Percentiles rank a stretch among this genome's conserved stretches.
Conservation (phyloP, 176 grass and related monocot genomes). For the Leersia perrieri region DNA sequence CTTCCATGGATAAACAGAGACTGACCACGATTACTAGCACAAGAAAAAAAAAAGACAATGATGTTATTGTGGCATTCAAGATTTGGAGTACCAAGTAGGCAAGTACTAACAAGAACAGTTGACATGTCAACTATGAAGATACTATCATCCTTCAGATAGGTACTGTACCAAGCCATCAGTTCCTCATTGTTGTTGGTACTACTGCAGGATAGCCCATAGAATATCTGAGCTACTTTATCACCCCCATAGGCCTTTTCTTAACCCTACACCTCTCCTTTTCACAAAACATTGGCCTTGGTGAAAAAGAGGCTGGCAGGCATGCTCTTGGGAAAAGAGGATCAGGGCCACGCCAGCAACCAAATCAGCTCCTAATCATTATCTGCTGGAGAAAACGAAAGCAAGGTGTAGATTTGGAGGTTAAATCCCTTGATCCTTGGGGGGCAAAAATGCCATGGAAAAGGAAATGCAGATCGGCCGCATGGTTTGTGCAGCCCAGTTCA, state of each 20-base stretch:
- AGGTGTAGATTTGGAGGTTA: conserved; percentile 39
- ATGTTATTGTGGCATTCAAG: background rate
- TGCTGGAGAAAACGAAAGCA: conserved; percentile 15
- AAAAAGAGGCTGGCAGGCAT: conserved; percentile 32
- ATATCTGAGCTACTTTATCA: conserved; percentile 20
- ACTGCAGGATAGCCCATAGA: background rate
- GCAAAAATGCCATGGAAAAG: conserved; percentile 7
- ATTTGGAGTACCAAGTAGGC: background rate
- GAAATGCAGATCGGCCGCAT: background rate
- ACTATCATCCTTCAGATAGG: conserved; percentile 2
- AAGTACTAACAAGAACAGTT: conserved; percentile 2
- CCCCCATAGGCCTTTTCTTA: background rate
- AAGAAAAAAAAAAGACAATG: background rate
- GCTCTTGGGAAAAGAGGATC: conserved; percentile 26
- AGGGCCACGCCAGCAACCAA: conserved; percentile 24
- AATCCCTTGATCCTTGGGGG: conserved; percentile 24
- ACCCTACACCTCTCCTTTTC: conserved; percentile 47
- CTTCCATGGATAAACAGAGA: background rate
- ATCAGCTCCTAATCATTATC: conserved; percentile 48
- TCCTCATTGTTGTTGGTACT: background rate
- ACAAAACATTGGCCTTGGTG: conserved; percentile 34
- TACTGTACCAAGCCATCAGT: background rate
- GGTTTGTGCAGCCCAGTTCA: conserved; percentile 40
- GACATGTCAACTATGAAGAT: background rate
- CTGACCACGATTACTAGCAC: background rate